Evolutionary conservation across 805 yeast genomes (phyloP), one percentile per base, ranked within the genome.

Genomic region (Wickerhamiella azymoides): DNA sequence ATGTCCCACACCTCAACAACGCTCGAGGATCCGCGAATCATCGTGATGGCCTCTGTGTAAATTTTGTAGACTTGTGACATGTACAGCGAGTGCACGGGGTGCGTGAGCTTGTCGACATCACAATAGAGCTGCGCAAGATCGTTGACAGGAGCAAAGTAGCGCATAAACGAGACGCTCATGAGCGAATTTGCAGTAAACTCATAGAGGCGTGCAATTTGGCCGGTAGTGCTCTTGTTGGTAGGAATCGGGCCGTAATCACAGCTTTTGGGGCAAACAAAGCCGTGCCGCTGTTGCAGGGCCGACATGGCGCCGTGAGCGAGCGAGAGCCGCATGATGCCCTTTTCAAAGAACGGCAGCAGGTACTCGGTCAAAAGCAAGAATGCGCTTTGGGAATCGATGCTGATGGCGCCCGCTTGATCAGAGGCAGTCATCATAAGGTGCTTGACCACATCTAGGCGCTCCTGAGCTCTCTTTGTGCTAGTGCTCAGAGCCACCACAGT

Each of bases 321-420:
- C 10, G 51, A 39, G 19, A 56, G 46, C 3, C 52, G 47, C 5
- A 28, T 27, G 24, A 52, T 27, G 13, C 52, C 54, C 18, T 52
- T 49, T 7, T 49, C 55, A 5, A 36, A 41, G 38, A 27, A 50
- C n/a, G 49, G 49, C 26, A 56, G 37, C 1, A 50, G 39, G 36
- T 43, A 54, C 40, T 47, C 49, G 41, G 53, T 49, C 11, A 52
- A 21, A 3, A 53, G 36, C 4, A 55, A 45, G 16, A 48, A 21
- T 2, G 53, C 56, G 14, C 53, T 36, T 10, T 43, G 50, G 3
- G 45, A 21, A 26, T 48, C 50, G 33, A 26, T 24, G 10, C 30
- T 18, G 11, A 46, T 38, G n/a, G 36, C 13, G 2, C 32, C 21
- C 3, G 3, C 8, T 3, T 30, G 40, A 8, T 28, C 48, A 3